Conservation (phyloP, 495 filamentous ascomycete species). For the Sphaerosporella brunnea region DNA sequence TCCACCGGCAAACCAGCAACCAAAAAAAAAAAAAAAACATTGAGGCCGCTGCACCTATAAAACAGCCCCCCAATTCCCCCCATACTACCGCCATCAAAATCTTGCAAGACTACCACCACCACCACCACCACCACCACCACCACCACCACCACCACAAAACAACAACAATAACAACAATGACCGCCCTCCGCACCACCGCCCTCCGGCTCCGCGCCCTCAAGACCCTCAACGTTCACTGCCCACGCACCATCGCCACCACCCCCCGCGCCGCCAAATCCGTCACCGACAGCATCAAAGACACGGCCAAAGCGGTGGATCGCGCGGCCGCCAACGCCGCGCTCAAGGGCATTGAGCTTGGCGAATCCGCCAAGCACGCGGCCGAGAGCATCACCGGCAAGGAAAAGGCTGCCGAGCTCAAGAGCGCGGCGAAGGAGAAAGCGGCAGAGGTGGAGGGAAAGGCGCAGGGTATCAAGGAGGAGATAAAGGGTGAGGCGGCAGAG, state of each 20-base stretch:
- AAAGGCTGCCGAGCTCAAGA: too few species aligned
- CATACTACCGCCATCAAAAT: background rate
- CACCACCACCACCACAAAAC: background rate
- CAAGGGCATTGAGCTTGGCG: constrained; percentile 24
- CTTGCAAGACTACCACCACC: too few species aligned
- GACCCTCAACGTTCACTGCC: background rate
- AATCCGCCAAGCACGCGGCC: constrained; percentile 3
- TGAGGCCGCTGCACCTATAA: background rate
- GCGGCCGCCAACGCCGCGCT: constrained; percentile 14
- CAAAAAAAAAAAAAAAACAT: too few species aligned
- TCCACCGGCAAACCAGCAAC: too few species aligned
- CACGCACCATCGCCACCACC: constrained; percentile 6
- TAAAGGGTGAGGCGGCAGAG: constrained; percentile 7
- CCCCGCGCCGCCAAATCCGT: constrained; percentile 1
- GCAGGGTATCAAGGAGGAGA: constrained; percentile 11
- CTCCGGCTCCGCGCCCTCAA: background rate
- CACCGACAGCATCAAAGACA: constrained; percentile 13
- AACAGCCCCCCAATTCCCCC: background rate
- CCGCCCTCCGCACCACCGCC: constrained; percentile 9
- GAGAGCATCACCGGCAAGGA: background rate
- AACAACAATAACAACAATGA: constrained; percentile 8
- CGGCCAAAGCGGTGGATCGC: constrained; percentile 15
- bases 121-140: background rate
- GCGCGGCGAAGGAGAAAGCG: background rate
- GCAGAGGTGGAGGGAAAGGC: constrained; percentile 8